Percentiles rank a stretch among this genome's conserved stretches.
Evolutionary conservation across 352 stramenopile species (phyloP).

Genomic region (Phytophthora citricola): DNA sequence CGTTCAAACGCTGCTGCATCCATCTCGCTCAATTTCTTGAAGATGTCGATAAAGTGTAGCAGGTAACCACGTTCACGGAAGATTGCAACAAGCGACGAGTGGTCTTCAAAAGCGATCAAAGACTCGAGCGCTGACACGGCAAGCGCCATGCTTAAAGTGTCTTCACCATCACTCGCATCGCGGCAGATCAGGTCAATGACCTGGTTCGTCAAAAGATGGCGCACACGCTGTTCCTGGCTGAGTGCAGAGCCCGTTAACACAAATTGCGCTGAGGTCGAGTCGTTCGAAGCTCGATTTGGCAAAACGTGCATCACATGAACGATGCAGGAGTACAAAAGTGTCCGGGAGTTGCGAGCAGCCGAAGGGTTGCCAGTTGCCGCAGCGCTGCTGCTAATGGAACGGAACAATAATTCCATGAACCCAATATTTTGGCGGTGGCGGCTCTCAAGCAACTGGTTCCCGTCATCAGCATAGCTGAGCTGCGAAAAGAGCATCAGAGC

Average conservation of each 20-base stretch:
- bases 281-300: slow-evolving; percentile 27
- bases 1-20: slow-evolving; percentile 63
- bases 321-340: slow-evolving; percentile 79
- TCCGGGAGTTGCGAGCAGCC: slow-evolving; percentile 77
- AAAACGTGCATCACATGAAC: slow-evolving; percentile 71
- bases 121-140: slow-evolving; percentile 77
- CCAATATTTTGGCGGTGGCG: slow-evolving; percentile 52
- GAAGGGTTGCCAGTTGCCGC: slow-evolving; percentile 72
- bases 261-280: slow-evolving; percentile 22
- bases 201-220: slow-evolving; percentile 53
- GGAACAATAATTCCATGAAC: slow-evolving; percentile 73
- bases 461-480: slow-evolving; percentile 37
- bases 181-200: slow-evolving; percentile 76
- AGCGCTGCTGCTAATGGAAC: slow-evolving; percentile 65
- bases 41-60: slow-evolving; percentile 82
- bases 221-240: slow-evolving; percentile 40
- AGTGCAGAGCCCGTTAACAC: slow-evolving; percentile 17
- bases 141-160: slow-evolving; percentile 83
- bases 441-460: slow-evolving; percentile 30
- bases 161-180: slow-evolving; percentile 80
- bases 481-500: slow-evolving; percentile 69
- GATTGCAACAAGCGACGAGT: slow-evolving; percentile 55
- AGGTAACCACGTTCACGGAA: slow-evolving; percentile 83
- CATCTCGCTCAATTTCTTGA: slow-evolving; percentile 76
- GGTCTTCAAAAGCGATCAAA: slow-evolving; percentile 60